phyloP scores from a whole-genome alignment of 192 early-diverging fungal species.

The Obelidium mucronatum region DNA sequence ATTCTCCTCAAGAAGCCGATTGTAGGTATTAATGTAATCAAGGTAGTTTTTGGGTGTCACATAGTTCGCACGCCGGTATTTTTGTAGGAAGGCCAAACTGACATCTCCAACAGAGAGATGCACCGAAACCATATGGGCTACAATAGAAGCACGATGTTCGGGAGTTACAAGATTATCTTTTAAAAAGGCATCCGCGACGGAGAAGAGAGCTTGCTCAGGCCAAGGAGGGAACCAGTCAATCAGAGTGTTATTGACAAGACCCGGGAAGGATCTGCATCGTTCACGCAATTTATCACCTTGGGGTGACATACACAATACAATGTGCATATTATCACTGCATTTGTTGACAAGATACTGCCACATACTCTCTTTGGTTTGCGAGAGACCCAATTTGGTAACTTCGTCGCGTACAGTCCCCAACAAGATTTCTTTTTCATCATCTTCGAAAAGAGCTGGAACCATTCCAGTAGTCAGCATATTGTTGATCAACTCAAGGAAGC shows the following conservation, averaged over 20 bases:
- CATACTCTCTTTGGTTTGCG: slow-evolving; percentile 59
- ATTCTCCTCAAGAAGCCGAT: slow-evolving; percentile 62
- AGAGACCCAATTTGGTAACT: slow-evolving; percentile 56
- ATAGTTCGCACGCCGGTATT: slow-evolving; percentile 65
- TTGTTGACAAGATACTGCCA: slow-evolving; percentile 71
- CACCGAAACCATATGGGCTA: slow-evolving; percentile 67
- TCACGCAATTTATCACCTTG: slow-evolving; percentile 69
- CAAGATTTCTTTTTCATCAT: slow-evolving; percentile 66
- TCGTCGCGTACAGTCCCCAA: slow-evolving; percentile 59
- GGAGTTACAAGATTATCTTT: slow-evolving; percentile 53
- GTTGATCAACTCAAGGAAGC: slow-evolving; percentile 69
- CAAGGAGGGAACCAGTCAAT: slow-evolving; percentile 72
- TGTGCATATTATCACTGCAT: slow-evolving; percentile 64
- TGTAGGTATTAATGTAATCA: slow-evolving; percentile 69
- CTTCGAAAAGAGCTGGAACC: slow-evolving; percentile 67
- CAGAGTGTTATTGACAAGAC: slow-evolving; percentile 70
- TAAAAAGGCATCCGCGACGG: slow-evolving; percentile 66
- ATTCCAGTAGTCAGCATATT: slow-evolving; percentile 70
- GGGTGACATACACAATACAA: slow-evolving; percentile 69
- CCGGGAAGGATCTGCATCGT: slow-evolving; percentile 65
- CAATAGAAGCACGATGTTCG: slow-evolving; percentile 55
- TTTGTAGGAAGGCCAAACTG: slow-evolving; percentile 62
- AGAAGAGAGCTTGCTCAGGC: slow-evolving; percentile 69
- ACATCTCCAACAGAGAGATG: slow-evolving; percentile 62
- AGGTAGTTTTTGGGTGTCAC: slow-evolving; percentile 71